Percentiles rank a stretch among this genome's conserved stretches.
Evolutionary conservation across 2,329 filamentous ascomycete genomes (phyloP).

Genomic region (Pseudopithomyces maydicus): DNA sequence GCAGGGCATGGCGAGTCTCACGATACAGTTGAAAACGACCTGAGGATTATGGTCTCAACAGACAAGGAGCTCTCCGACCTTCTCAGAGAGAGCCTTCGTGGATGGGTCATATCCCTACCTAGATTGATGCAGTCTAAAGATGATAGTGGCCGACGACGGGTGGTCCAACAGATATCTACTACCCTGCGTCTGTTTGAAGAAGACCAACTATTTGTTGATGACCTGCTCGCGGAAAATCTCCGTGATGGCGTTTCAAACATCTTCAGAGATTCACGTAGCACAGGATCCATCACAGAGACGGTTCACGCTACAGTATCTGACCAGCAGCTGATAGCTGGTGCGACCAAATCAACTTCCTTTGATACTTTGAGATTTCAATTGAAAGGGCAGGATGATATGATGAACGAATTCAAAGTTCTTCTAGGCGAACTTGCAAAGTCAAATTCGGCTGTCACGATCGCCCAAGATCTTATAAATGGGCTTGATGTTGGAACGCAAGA

Average conservation of each 20-base stretch:
- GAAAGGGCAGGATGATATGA: constrained; percentile 69
- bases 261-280: constrained; percentile 44
- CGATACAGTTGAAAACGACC: constrained; percentile 44
- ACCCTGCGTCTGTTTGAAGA: constrained; percentile 70
- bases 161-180: constrained; percentile 76
- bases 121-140: constrained; percentile 84
- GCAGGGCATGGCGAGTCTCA: constrained; percentile 53
- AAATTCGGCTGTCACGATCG: constrained; percentile 56
- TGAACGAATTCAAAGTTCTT: constrained; percentile 65
- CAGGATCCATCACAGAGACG: constrained; percentile 24
- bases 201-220: constrained; percentile 68
- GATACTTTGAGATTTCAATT: constrained; percentile 62
- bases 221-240: constrained; percentile 69
- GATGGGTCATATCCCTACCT: constrained; percentile 81
- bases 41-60: constrained; percentile 67
- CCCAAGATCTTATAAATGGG: constrained; percentile 68
- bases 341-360: constrained; percentile 51
- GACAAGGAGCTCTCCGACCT: constrained; percentile 67
- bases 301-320: constrained; percentile 11
- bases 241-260: constrained; percentile 71
- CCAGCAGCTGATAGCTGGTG: constrained; percentile 21
- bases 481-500: constrained; percentile 63
- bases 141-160: constrained; percentile 73
- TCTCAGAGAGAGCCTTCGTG: constrained; percentile 73
- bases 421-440: constrained; percentile 61